phyloP scores from a whole-genome alignment of 495 filamentous ascomycete species.

The Penicillium verhagenii region DNA sequence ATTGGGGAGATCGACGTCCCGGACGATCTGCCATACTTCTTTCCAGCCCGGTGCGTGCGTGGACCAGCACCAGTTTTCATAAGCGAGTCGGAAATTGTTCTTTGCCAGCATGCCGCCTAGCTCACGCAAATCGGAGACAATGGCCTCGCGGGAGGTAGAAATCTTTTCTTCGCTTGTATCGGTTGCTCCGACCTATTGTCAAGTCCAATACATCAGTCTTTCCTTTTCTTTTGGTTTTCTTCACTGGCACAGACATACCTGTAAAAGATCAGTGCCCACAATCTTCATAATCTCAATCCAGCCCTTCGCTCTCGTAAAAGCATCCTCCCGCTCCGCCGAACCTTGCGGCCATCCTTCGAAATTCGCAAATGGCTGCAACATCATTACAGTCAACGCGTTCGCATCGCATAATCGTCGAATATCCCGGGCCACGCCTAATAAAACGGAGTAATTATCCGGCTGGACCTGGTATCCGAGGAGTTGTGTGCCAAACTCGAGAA shows the following conservation, averaged over 20 bases:
- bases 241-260: too few species aligned
- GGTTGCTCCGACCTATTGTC: conserved; percentile 62
- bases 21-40: conserved; percentile 65
- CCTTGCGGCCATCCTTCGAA: conserved; percentile 75
- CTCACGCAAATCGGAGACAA: conserved; percentile 61
- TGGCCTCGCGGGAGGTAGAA: conserved; percentile 40
- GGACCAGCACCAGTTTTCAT: conserved; percentile 87
- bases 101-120: conserved; percentile 62
- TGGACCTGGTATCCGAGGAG: conserved; percentile 50
- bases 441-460: conserved; percentile 53
- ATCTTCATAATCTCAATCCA: conserved; percentile 76
- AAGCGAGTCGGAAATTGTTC: conserved; percentile 61
- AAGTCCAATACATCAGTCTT: background rate
- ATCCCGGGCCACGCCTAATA: conserved; percentile 50
- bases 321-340: conserved; percentile 58
- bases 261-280: conserved; percentile 69
- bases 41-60: conserved; percentile 68
- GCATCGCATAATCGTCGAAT: conserved; percentile 53
- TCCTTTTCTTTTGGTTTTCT: too few species aligned
- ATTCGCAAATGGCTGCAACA: conserved; percentile 77
- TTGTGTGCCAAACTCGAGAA: conserved; percentile 59
- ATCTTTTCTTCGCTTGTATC: conserved; percentile 57
- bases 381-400: conserved; percentile 59
- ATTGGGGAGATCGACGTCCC: conserved; percentile 59
- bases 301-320: conserved; percentile 60